Evolutionary conservation across 1,139 yeast genomes (phyloP).

Genomic region (Scheffersomyces stambukii): DNA sequence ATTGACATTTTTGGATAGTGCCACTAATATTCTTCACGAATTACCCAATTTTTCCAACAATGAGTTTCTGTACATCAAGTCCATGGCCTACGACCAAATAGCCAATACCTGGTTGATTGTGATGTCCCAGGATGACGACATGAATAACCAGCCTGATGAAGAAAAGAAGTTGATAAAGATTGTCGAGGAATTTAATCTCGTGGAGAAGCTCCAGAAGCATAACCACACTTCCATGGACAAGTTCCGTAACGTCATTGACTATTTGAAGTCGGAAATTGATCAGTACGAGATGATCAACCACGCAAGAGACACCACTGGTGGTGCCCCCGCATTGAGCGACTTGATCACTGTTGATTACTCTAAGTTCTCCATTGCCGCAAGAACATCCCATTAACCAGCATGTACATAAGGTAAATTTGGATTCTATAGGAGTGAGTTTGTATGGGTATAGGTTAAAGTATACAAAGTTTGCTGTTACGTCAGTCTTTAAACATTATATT

Average conservation of each 20-base stretch:
- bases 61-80: constrained; percentile 69
- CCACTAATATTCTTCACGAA: constrained; percentile 60
- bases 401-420: no score
- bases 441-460: no score
- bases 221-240: constrained; percentile 52
- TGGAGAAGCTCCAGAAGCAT: constrained; percentile 52
- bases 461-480: no score
- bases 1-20: constrained; percentile 62
- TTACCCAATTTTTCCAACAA: constrained; percentile 71
- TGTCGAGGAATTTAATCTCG: constrained; percentile 30
- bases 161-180: constrained; percentile 26
- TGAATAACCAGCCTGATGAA: no score
- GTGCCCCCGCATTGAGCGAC: constrained; percentile 26
- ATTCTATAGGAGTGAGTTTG: no score
- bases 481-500: no score
- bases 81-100: constrained; percentile 75
- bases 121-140: constrained; percentile 36
- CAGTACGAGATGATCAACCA: constrained; percentile 22
- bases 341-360: constrained; percentile 46
- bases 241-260: constrained; percentile 45
- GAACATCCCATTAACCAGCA: not conserved
- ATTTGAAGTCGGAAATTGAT: constrained; percentile 37
- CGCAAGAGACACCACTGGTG: constrained; percentile 12
- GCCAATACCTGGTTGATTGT: constrained; percentile 72
- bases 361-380: constrained; percentile 27